Conservation (phyloP, 2,329 filamentous ascomycete genomes). For the Colletotrichum salicis region DNA sequence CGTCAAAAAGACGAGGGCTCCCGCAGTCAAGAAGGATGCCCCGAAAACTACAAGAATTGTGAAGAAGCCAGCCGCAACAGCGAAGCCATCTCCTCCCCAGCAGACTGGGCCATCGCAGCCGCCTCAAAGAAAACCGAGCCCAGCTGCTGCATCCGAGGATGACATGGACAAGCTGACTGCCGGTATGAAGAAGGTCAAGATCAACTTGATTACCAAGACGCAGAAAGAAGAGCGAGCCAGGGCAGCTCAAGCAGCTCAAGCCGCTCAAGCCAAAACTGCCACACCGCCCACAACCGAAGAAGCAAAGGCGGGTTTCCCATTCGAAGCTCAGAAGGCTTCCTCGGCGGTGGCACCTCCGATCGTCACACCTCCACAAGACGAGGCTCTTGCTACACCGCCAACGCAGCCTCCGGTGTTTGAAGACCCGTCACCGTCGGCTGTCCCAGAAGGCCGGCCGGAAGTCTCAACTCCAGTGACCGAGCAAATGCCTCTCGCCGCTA, state of each 20-base stretch:
- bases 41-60: slow-evolving; percentile 46
- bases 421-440: slow-evolving; percentile 6
- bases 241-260: slow-evolving; percentile 39
- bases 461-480: slow-evolving; percentile 25
- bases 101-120: slow-evolving; percentile 7
- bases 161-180: slow-evolving; percentile 66
- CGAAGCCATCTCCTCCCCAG: slow-evolving; percentile 24
- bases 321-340: neutral
- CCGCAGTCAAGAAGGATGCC: slow-evolving; percentile 56
- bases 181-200: slow-evolving; percentile 72
- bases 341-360: slow-evolving; percentile 6
- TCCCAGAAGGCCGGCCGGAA: neutral
- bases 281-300: slow-evolving; percentile 34
- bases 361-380: slow-evolving; percentile 25
- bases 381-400: slow-evolving; percentile 6
- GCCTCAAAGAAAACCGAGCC: slow-evolving; percentile 6
- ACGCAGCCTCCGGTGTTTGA: neutral
- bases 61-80: slow-evolving; percentile 46
- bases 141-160: slow-evolving; percentile 40
- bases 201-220: slow-evolving; percentile 68
- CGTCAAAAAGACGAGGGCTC: slow-evolving; percentile 70
- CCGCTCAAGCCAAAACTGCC: slow-evolving; percentile 38
- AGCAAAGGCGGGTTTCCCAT: neutral
- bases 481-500: slow-evolving; percentile 4
- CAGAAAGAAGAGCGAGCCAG: slow-evolving; percentile 65